These are phyloP conservation scores for Prosopis cineraria DNA, from an alignment of 306 rosid genomes.

Conservation along the genomic window DNA sequence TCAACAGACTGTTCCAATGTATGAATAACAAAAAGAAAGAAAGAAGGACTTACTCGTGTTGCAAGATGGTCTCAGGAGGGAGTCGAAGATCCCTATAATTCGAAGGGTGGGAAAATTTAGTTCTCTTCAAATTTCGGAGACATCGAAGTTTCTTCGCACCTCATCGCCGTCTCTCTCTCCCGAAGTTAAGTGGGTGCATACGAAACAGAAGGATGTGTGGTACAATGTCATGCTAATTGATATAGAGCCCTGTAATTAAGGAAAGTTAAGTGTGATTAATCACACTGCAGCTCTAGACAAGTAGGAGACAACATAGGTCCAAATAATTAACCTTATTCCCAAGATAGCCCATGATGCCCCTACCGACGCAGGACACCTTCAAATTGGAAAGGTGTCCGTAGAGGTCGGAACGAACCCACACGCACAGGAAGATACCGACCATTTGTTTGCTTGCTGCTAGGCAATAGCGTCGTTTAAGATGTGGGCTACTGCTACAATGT, in stretches of 20 bases:
- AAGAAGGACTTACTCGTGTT: constrained; percentile 85
- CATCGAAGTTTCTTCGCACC: constrained; percentile 70
- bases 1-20: neutral
- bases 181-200: constrained; percentile 87
- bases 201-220: constrained; percentile 73
- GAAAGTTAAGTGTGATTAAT: neutral
- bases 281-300: neutral
- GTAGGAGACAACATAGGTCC: neutral
- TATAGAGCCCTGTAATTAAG: constrained; percentile 65
- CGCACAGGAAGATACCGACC: constrained; percentile 89
- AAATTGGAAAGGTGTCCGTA: constrained; percentile 45
- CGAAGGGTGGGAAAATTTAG: constrained; percentile 58
- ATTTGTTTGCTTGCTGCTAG: constrained; percentile 85
- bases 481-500: neutral
- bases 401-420: constrained; percentile 68
- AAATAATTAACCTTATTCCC: constrained; percentile 76
- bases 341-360: constrained; percentile 93
- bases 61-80: constrained; percentile 62
- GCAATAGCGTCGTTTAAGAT: constrained; percentile 36
- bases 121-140: constrained; percentile 76
- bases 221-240: constrained; percentile 84
- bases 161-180: constrained; percentile 93
- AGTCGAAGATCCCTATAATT: constrained; percentile 32
- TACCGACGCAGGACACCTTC: constrained; percentile 76
- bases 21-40: no score